Conservation (phyloP, 345 rosid genomes). For the Salix purpurea region DNA sequence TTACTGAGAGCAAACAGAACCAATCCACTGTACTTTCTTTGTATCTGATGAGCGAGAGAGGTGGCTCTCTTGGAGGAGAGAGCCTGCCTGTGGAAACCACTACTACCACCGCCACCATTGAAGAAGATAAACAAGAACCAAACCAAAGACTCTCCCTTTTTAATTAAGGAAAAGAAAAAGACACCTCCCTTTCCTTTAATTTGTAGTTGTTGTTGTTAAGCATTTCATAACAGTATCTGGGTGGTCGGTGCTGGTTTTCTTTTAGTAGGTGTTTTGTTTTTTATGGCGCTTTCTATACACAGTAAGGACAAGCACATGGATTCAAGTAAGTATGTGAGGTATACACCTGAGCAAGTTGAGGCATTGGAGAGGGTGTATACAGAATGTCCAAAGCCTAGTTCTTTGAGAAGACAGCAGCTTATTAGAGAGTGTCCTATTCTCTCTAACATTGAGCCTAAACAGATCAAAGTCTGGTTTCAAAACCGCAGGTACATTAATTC, state of each 20-base stretch:
- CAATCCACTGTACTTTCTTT: not conserved
- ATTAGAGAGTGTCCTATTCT: conserved; percentile 69
- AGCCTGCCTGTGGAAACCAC: conserved; percentile 39
- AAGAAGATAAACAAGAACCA: conserved; percentile 26
- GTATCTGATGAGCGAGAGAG: conserved; percentile 43
- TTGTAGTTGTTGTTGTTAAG: not conserved
- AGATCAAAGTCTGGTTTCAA: conserved; percentile 76
- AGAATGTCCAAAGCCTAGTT: conserved; percentile 80
- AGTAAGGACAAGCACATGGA: conserved; percentile 51
- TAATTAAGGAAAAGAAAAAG: no score
- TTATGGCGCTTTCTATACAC: conserved; percentile 45
- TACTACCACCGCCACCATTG: conserved; percentile 11
- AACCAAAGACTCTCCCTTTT: not conserved
- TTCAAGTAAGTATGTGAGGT: conserved; percentile 60
- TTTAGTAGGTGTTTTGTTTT: not conserved
- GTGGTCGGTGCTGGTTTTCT: conserved; percentile 1
- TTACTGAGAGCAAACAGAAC: not conserved
- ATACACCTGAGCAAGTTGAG: conserved; percentile 75
- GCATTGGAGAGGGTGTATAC: conserved; percentile 70
- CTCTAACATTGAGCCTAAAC: conserved; percentile 58
- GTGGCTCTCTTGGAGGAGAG: conserved; percentile 57
- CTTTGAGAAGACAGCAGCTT: conserved; percentile 67
- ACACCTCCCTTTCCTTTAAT: no score
- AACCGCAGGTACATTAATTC: conserved; percentile 46
- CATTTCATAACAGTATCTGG: not conserved